Conservation (phyloP, 306 rosid species). For the Hylodesmum podocarpum region DNA sequence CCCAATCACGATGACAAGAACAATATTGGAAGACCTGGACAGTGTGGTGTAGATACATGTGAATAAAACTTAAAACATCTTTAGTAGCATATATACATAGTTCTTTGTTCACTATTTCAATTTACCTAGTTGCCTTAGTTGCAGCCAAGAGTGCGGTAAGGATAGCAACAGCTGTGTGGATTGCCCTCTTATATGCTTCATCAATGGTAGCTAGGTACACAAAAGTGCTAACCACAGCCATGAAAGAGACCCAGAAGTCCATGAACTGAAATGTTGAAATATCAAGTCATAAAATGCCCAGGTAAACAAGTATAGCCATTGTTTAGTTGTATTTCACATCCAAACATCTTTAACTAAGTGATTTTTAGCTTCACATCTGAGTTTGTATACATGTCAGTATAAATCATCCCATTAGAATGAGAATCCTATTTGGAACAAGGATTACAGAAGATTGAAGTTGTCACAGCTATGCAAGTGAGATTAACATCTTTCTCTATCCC, state of each 20-base stretch:
- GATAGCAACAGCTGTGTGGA: slow-evolving; percentile 78
- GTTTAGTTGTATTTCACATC: not conserved
- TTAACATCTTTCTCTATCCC: not conserved
- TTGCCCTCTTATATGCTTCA: slow-evolving; percentile 74
- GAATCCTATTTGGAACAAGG: not conserved
- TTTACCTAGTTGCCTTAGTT: slow-evolving; percentile 85
- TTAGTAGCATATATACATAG: not conserved
- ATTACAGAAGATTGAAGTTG: not conserved
- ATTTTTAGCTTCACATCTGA: slow-evolving; percentile 16
- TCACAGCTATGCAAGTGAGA: not conserved
- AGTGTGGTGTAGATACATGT: slow-evolving; percentile 14
- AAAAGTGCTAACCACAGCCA: slow-evolving; percentile 94
- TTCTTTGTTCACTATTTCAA: not conserved
- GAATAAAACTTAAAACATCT: not conserved
- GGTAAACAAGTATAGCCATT: not conserved
- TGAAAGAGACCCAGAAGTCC: slow-evolving; percentile 99
- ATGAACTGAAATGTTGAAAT: slow-evolving; percentile 68
- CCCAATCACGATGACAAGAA: slow-evolving; percentile 41
- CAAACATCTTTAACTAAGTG: not conserved
- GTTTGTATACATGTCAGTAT: not conserved
- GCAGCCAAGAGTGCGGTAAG: slow-evolving; percentile 90
- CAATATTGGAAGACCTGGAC: slow-evolving; percentile 32
- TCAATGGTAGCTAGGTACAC: slow-evolving; percentile 73
- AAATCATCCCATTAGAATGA: not conserved
- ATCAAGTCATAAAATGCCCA: slow-evolving; percentile 7